Conservation (phyloP, 805 yeast species). For the Komagataella ulmi region DNA sequence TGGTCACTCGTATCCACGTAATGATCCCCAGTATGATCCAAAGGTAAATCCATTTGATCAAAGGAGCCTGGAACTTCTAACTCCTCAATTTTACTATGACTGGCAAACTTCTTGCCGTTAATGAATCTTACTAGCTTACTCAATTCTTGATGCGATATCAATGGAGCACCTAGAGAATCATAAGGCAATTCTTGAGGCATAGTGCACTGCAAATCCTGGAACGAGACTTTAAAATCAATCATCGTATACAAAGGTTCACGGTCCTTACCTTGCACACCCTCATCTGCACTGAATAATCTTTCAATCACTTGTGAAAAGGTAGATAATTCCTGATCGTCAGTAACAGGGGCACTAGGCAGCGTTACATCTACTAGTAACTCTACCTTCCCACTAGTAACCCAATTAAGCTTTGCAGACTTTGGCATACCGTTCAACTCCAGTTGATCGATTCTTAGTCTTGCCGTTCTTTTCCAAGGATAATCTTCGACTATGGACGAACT, state of each 20-base stretch:
- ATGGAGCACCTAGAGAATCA: slow-evolving; percentile 33
- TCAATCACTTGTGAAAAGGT: background rate
- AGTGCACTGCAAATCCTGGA: slow-evolving; percentile 47
- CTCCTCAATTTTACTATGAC: background rate
- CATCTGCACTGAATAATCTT: background rate
- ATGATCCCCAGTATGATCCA: background rate
- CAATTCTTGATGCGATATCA: slow-evolving; percentile 44
- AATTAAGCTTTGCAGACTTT: slow-evolving; percentile 37
- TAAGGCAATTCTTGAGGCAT: slow-evolving; percentile 32
- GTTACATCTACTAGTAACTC: slow-evolving; percentile 62
- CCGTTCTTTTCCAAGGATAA: slow-evolving; percentile 29
- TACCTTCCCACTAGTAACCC: slow-evolving; percentile 61
- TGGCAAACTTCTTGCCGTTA: slow-evolving; percentile 22
- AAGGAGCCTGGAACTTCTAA: background rate
- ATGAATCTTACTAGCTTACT: slow-evolving; percentile 49
- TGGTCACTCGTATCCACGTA: slow-evolving; percentile 11
- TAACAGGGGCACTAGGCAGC: slow-evolving; percentile 30
- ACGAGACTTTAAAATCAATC: slow-evolving; percentile 51
- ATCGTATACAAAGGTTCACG: slow-evolving; percentile 31
- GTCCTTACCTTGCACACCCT: background rate
- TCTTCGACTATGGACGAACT: background rate
- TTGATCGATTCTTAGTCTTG: slow-evolving; percentile 28
- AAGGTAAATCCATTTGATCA: background rate
- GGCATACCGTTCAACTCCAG: slow-evolving; percentile 18
- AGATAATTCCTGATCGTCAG: background rate